phyloP scores from a whole-genome alignment of 1,284 basidiomycete genomes.

The Earliella scabrosa region DNA sequence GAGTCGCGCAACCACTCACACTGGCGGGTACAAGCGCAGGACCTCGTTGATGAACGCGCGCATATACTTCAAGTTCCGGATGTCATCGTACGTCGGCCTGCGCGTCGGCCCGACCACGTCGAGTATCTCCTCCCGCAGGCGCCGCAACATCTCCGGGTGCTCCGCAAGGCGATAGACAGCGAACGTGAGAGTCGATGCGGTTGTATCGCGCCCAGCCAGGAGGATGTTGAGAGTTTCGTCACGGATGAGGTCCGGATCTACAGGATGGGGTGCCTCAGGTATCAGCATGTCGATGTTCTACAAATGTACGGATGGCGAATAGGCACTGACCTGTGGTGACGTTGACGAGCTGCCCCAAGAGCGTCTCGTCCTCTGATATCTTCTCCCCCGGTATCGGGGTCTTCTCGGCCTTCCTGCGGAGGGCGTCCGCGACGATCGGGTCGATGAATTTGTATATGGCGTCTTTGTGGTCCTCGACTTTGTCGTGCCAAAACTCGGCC shows the following conservation, averaged over 20 bases:
- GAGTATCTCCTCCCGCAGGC: conserved; percentile 44
- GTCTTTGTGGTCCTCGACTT: conserved; percentile 47
- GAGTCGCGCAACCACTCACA: conserved; percentile 41
- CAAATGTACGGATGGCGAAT: no score
- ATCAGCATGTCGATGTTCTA: no score
- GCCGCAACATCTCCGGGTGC: conserved; percentile 38
- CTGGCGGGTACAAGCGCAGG: conserved; percentile 62
- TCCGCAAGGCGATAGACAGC: conserved; percentile 42
- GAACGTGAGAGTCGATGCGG: conserved; percentile 41
- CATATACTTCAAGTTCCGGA: conserved; percentile 45
- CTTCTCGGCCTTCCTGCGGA: conserved; percentile 38
- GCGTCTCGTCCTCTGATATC: no score
- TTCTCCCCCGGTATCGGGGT: no score
- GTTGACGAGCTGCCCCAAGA: no score
- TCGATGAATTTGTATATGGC: conserved; percentile 53
- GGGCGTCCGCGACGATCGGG: conserved; percentile 51
- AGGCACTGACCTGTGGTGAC: no score
- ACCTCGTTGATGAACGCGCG: conserved; percentile 55
- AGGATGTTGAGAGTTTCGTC: conserved; percentile 43
- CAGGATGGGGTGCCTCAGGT: no score
- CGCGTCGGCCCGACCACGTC: conserved; percentile 34
- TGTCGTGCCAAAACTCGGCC: conserved; percentile 50
- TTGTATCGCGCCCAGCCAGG: conserved; percentile 43
- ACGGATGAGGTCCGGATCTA: conserved; percentile 33
- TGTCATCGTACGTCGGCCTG: conserved; percentile 41